Conservation (phyloP, 2,329 filamentous ascomycete species). For the Capronia americana region DNA sequence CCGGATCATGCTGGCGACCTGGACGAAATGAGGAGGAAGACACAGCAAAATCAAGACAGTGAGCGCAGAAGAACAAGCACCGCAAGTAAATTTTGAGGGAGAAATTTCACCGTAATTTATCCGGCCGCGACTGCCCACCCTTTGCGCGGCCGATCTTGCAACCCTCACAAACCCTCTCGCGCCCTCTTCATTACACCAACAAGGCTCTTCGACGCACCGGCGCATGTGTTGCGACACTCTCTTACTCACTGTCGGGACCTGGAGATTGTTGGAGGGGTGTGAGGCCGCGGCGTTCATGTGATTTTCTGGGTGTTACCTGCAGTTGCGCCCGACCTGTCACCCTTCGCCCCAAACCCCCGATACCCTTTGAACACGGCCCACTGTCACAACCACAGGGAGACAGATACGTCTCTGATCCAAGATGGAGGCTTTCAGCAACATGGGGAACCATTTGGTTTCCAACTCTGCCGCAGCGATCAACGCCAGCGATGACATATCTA, state of each 20-base stretch:
- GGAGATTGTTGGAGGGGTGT: constrained; percentile 33
- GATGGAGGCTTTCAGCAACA: constrained; percentile 89
- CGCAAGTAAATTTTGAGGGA: constrained; percentile 23
- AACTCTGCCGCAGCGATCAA: constrained; percentile 87
- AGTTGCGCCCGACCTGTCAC: constrained; percentile 23
- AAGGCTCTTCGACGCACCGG: constrained; percentile 14
- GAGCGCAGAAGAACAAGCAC: background rate
- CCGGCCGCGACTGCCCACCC: constrained; percentile 15
- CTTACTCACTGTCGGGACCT: constrained; percentile 15
- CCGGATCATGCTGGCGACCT: constrained; percentile 49
- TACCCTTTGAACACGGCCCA: constrained; percentile 3
- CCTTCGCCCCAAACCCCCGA: constrained; percentile 17
- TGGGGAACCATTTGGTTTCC: constrained; percentile 84
- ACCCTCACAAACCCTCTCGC: constrained; percentile 8
- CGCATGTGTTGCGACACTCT: constrained; percentile 22
- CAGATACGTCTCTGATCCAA: constrained; percentile 23
- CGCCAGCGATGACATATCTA: constrained; percentile 78
- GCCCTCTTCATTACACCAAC: background rate
- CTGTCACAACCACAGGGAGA: background rate
- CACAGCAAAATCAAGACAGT: background rate
- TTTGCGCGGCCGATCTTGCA: background rate
- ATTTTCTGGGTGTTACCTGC: constrained; percentile 14
- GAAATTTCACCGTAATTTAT: constrained; percentile 26
- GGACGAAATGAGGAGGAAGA: background rate
- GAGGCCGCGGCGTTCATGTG: constrained; percentile 27